Base-by-base conservation (phyloP, 257 asterid species). In the Solanum rostratum region DNA sequence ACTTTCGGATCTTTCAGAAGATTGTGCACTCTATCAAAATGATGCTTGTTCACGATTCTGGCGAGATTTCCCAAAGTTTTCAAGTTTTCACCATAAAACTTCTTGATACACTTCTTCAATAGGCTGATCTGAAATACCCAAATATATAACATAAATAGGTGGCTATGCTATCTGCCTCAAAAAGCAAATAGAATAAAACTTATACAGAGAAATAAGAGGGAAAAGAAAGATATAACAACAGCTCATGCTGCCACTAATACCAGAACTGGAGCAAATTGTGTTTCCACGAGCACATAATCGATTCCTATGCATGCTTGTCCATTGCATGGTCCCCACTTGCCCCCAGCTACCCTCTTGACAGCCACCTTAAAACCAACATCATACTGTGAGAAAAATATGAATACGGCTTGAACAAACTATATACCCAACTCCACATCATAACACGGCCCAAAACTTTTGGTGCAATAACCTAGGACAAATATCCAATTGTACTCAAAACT, bases 231-330 rank as follows among this genome's bases (percentile, higher is more conserved):
- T 15, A 49, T 46, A 46, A 30, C 76, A 68, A 45, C 59, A 73
- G 59, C 59, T 76, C 81, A 49, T 46, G 57, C 59, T 74, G 82
- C 4, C 15, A 57, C 18, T 12, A 73, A 63, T 95, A 96, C 99
- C 98, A 94, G 86, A 70, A 78, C 53, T 2, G 93, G 80, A 88
- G 97, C 95, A 85, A 86, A 74, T 71, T 87, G 88, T 66, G 88
- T 86, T 82, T 92, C 92, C 80, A 95, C 98, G 15, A 96, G 96
- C 69, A 96, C 69, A 86, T 96, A 96, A 88, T 96, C 98, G 27
- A 94, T 85, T 84, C 93, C 98, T 62, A 96, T 89, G 93, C 99
- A 96, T 73, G 97, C 99, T 91, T 96, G 99, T 86, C 99, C 99
- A 24, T 94, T 95, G 85, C 99, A 95, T 6, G 94, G 88, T 46